phyloP scores from a whole-genome alignment of 2,329 filamentous ascomycete genomes.

The Leptographium lundbergii region DNA sequence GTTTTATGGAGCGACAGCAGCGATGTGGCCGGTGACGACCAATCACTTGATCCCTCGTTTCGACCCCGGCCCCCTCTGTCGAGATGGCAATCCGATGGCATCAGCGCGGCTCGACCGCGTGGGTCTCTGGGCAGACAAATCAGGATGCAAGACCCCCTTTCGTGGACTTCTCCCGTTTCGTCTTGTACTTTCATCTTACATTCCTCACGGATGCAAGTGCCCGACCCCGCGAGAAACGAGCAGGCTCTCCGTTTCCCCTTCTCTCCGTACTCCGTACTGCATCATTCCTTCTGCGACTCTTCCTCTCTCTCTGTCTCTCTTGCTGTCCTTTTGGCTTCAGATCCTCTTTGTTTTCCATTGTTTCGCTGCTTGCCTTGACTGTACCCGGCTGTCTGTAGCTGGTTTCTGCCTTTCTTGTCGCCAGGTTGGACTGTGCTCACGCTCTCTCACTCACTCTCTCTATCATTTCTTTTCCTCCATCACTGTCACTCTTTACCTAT shows the following conservation, averaged over 20 bases:
- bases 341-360: not conserved
- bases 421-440: not conserved
- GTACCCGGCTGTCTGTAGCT: not conserved
- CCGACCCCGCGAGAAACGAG: not conserved
- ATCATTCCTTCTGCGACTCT: not conserved
- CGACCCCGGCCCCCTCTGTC: not conserved
- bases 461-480: constrained; percentile 7
- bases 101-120: not conserved
- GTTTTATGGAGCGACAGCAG: not conserved
- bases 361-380: not conserved
- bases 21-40: not conserved
- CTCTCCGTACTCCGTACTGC: not conserved
- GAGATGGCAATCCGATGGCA: not conserved
- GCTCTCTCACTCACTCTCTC: constrained; percentile 2
- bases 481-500: not conserved
- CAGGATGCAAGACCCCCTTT: not conserved
- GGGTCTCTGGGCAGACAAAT: not conserved
- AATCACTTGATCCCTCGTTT: not conserved
- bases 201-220: not conserved
- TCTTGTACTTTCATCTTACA: not conserved
- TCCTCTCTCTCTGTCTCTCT: not conserved
- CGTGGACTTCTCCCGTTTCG: not conserved
- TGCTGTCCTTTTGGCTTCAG: not conserved
- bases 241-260: not conserved
- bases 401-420: not conserved